Evolutionary conservation across 2,329 filamentous ascomycete species (phyloP).

Genomic region (Ophiostoma australiae): DNA sequence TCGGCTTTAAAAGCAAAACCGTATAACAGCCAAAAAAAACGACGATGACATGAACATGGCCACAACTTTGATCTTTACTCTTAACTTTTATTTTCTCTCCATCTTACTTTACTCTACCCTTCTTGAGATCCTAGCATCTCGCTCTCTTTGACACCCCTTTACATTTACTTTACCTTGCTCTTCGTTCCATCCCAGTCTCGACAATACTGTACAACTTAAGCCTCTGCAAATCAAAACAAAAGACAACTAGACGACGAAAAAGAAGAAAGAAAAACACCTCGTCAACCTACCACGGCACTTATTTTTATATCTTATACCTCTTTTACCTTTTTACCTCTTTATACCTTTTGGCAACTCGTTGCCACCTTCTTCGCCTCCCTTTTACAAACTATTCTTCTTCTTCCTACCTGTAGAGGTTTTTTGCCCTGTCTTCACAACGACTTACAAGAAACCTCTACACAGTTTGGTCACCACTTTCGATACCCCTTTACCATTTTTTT

Average conservation of each 20-base stretch:
- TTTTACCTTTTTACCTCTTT: conserved; percentile 8
- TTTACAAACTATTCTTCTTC: conserved; percentile 3
- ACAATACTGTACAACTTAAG: neutral
- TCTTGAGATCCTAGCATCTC: neutral
- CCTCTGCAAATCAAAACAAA: neutral
- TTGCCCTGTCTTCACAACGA: neutral
- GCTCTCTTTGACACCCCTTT: conserved; percentile 1
- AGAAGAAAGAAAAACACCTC: neutral
- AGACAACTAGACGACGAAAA: too few relatives aligned
- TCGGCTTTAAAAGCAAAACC: neutral
- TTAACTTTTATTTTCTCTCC: neutral
- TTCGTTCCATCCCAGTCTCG: neutral
- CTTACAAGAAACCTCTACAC: neutral
- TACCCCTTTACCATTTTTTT: conserved; percentile 6
- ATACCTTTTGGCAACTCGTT: neutral
- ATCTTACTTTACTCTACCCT: neutral
- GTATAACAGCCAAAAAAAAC: too few relatives aligned
- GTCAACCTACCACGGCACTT: neutral
- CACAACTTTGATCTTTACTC: neutral
- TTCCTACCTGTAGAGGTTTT: conserved; percentile 21
- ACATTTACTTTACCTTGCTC: neutral
- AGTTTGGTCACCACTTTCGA: conserved; percentile 15
- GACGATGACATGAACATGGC: conserved; percentile 9
- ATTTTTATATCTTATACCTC: neutral
- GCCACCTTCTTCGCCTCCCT: conserved; percentile 16